Conservation (phyloP, 2,329 filamentous ascomycete species). For the Phialocephala subalpina region DNA sequence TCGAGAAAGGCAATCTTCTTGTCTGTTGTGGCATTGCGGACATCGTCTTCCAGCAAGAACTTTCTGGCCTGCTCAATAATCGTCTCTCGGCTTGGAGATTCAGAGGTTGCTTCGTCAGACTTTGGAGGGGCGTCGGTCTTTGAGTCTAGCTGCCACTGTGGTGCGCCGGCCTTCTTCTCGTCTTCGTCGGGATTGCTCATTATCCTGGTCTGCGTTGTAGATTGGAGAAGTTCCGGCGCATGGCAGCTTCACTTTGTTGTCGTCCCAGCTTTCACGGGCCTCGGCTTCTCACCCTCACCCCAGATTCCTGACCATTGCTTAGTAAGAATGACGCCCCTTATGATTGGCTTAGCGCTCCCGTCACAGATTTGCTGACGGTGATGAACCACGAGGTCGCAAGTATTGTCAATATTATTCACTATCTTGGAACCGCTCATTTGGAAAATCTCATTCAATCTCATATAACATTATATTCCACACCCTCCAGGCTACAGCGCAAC, state of each 20-base stretch:
- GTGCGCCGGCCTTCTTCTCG: slow-evolving; percentile 31
- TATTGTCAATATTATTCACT: not conserved
- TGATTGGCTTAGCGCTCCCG: not conserved
- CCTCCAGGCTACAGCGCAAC: not conserved
- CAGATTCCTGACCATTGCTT: slow-evolving; percentile 15
- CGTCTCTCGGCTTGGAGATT: slow-evolving; percentile 33
- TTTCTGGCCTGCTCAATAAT: slow-evolving; percentile 72
- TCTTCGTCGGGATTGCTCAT: slow-evolving; percentile 41
- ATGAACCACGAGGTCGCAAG: not conserved
- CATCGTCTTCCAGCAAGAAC: slow-evolving; percentile 79
- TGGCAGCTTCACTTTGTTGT: not conserved
- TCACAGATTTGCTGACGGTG: not conserved
- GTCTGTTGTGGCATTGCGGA: slow-evolving; percentile 72
- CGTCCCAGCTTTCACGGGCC: slow-evolving; percentile 20
- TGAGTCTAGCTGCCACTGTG: slow-evolving; percentile 39
- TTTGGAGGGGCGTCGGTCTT: slow-evolving; percentile 17
- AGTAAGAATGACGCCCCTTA: slow-evolving; percentile 22
- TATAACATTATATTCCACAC: not conserved
- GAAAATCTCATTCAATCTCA: not conserved
- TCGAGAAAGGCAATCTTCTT: slow-evolving; percentile 80
- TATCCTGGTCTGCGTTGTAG: slow-evolving; percentile 17
- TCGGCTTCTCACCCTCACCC: slow-evolving; percentile 29
- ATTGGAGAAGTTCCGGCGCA: slow-evolving; percentile 14
- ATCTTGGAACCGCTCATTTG: not conserved
- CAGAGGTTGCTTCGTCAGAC: slow-evolving; percentile 12